phyloP scores from a whole-genome alignment of 768 basidiomycete species.

The Boletus rufocinnamomeus region DNA sequence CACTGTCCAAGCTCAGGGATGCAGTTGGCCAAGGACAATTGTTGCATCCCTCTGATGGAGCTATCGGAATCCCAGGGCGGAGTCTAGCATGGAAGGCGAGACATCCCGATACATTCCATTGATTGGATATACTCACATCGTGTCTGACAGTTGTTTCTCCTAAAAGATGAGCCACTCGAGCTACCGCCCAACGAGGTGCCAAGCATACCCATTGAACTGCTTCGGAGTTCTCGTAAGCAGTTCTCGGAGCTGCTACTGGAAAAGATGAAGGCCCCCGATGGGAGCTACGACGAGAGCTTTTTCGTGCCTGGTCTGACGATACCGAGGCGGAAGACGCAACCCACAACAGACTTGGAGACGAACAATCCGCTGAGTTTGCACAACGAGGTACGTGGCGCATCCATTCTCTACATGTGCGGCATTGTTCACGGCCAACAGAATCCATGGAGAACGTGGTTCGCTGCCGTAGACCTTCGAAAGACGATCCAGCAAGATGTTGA shows the following conservation, averaged over 20 bases:
- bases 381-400: conserved; percentile 52
- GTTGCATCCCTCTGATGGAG: conserved; percentile 43
- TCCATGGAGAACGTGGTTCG: conserved; percentile 96
- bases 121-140: conserved; percentile 24
- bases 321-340: conserved; percentile 34
- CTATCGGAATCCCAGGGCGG: conserved; percentile 62
- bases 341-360: conserved; percentile 53
- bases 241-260: conserved; percentile 63
- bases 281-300: conserved; percentile 73
- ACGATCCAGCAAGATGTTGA: conserved; percentile 94
- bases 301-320: conserved; percentile 51
- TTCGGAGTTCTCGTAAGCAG: conserved; percentile 52
- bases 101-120: conserved; percentile 11
- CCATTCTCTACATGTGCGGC: not conserved
- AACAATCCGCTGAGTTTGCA: conserved; percentile 85
- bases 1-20: conserved; percentile 68
- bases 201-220: conserved; percentile 39
- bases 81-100: conserved; percentile 83
- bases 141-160: conserved; percentile 62
- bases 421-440: conserved; percentile 50
- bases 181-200: conserved; percentile 42
- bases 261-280: conserved; percentile 84
- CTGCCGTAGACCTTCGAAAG: conserved; percentile 83
- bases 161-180: conserved; percentile 65
- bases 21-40: conserved; percentile 62